Base-by-base conservation (phyloP, 805 yeast genomes). In the Kurtzmaniella cleridarum region DNA sequence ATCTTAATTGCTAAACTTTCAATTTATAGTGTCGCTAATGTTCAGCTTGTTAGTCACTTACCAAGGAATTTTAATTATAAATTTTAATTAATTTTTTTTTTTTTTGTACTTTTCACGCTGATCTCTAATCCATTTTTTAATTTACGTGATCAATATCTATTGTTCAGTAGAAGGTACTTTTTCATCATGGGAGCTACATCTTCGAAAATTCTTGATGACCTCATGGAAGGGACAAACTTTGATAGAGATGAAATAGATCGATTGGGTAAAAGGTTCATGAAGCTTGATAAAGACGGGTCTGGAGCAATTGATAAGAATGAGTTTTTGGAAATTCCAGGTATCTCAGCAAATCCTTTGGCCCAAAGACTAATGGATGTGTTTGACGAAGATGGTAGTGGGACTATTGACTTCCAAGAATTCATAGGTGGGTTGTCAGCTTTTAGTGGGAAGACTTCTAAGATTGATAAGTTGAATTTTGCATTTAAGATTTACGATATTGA, bases 401-500 rank as follows among this genome's bases (percentile, higher is more conserved):
- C 84, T 45, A 87, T 93, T 28, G 98, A 95, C 57, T 93, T 93
- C 62, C 90, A 88, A 56, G 99, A 93, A 62, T 93, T 93, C 60
- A 84, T 95, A 35, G 70, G 82, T 3, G 95, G 91, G 2, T 68
- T 88, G 34, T 84, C 95, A 2, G 89, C 90, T 2, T 93, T 93
- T 55, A 84, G 95, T 38, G 83, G 90, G 3, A 81, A 85, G 52
- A 86, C 95, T 1, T 75, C 81, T 17, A 78, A 79, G 35, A 82
- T 79, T 39, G 97, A 88, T 48, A 91, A 89, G 60, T 71, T 91
- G 42, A 71, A 71, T 54, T 93, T 95, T 67, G 93, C 96, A 9
- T 93, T 93, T 64, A 85, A 81, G 53, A 88, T 93, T 14, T 93
- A 93, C 56, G 99, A 93, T 57, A 88, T 93, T 46, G 99, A 93